Evolutionary conservation across 768 basidiomycete species (phyloP).

Genomic region (Leccinum truebloodii): DNA sequence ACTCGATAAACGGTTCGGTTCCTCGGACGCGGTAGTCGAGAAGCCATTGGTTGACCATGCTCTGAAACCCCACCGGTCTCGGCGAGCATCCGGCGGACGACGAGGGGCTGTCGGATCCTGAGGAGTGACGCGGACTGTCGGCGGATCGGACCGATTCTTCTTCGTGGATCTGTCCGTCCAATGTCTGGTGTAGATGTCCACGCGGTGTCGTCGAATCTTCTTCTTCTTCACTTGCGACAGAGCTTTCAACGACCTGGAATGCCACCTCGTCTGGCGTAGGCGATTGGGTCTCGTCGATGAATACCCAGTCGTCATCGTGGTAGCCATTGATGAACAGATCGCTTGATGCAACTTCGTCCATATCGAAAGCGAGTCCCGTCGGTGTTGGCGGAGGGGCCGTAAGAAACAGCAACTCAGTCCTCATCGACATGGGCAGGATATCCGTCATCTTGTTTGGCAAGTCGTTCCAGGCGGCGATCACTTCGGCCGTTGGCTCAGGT

Average conservation of each 20-base stretch:
- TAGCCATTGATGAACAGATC: not conserved
- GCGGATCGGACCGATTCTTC: slow-evolving; percentile 1
- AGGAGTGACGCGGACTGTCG: slow-evolving; percentile 3
- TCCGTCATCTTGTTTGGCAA: slow-evolving; percentile 27
- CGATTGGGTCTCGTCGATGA: slow-evolving; percentile 3
- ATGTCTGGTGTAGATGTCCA: not conserved
- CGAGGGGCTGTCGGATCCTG: slow-evolving; percentile 15
- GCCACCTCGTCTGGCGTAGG: slow-evolving; percentile 4
- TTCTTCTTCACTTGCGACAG: not conserved
- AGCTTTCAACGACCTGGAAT: not conserved
- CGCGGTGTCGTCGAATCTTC: not conserved
- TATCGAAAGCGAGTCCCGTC: slow-evolving; percentile 1
- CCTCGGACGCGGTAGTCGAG: slow-evolving; percentile 24
- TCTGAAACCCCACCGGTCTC: slow-evolving; percentile 13
- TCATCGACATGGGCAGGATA: slow-evolving; percentile 11
- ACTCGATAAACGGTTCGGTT: slow-evolving; percentile 14
- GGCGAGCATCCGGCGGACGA: slow-evolving; percentile 6
- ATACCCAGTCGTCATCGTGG: slow-evolving; percentile 3
- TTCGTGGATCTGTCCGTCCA: not conserved
- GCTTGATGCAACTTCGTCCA: slow-evolving; percentile 4
- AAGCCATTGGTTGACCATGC: slow-evolving; percentile 21
- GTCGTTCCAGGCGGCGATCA: slow-evolving; percentile 25
- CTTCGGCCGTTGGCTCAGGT: slow-evolving; percentile 18
- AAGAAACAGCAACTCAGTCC: slow-evolving; percentile 1
- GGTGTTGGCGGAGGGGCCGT: slow-evolving; percentile 27